These are phyloP conservation scores for Alternaria viburni DNA, from an alignment of 2,329 filamentous ascomycete genomes.

Conservation along the genomic window DNA sequence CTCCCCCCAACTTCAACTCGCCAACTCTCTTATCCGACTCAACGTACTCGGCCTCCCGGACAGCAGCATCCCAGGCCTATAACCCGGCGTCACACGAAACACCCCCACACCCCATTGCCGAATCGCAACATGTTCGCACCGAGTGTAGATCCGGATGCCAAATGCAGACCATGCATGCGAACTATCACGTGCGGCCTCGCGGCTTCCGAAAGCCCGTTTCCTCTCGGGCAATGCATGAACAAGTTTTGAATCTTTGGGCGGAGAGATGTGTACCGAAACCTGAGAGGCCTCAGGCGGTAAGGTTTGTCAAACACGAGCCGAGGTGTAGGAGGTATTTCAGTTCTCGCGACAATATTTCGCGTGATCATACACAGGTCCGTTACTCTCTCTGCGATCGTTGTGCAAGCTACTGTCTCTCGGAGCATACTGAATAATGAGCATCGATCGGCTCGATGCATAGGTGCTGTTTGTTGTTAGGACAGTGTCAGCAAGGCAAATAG, in stretches of 20 bases:
- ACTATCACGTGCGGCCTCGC: not conserved
- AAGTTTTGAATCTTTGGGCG: not conserved
- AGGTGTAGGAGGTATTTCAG: conserved; percentile 2
- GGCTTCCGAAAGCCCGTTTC: conserved; percentile 1
- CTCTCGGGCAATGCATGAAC: conserved; percentile 4
- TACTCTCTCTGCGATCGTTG: not conserved
- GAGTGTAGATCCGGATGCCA: not conserved
- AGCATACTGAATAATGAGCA: not conserved
- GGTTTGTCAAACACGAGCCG: conserved; percentile 8
- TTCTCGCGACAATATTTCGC: conserved; percentile 3
- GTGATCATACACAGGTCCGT: not conserved
- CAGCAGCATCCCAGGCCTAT: not conserved
- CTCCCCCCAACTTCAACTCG: not conserved
- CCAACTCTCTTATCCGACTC: not conserved
- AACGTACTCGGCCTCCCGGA: too few relatives aligned
- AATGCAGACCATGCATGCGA: conserved; percentile 8
- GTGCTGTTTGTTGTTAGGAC: not conserved
- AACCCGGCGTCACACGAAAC: conserved; percentile 3
- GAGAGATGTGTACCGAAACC: conserved; percentile 4
- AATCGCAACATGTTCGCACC: not conserved
- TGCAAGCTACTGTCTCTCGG: not conserved
- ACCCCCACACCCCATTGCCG: not conserved
- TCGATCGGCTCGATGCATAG: not conserved
- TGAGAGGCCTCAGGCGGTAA: conserved; percentile 7
- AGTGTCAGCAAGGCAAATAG: not conserved